Base-by-base conservation (phyloP, 345 rosid genomes). In the Leavenworthia alabamica region DNA sequence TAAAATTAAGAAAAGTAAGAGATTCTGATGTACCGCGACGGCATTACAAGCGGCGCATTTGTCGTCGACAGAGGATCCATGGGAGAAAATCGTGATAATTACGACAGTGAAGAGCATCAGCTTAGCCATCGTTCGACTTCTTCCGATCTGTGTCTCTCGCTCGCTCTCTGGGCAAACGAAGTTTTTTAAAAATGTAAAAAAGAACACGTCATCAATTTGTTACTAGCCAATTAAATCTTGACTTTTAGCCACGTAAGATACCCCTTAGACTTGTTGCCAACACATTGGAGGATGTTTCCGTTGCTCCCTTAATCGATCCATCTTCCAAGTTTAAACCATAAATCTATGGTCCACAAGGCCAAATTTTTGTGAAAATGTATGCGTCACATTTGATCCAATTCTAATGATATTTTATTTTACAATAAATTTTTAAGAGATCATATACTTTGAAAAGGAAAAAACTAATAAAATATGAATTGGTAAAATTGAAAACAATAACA, bases 1-100 rank as follows among this genome's bases (percentile, higher is more conserved):
- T 13, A 24, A 49, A 56, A 2, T 14, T 36, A 8, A 37, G 8
- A 4, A 9, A 16, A 16, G 37, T 7, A 8, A 12, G 53, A 27
- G 39, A 54, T 51, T 65, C 6, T 2, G 9, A 59, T 10, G 52
- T 86, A 92, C 98, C 80, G 98, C 85, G 56, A 89, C 85, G 47
- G 96, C 95, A 60, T 76, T 79, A 75, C 98, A 89, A 44, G 96
- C 96, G 19, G 85, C 82, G 43, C 98, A 89, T 51, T 83, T 86
- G 64, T 92, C 85, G 9, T 92, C 93, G 37, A 86, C 64, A 62
- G 77, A 62, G 58, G 31, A 51, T 7, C 67, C 82, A 26, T 20
- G 45, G 17, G 72, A 49, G 61, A 76, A 54, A 27, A 75, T 31
- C 16, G 84, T 53, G 43, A 82, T 8, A 11, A 55, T 1, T 1